Evolutionary conservation across 345 rosid species (phyloP), one percentile per base, ranked within the genome.

Genomic region (Turnera subulata): DNA sequence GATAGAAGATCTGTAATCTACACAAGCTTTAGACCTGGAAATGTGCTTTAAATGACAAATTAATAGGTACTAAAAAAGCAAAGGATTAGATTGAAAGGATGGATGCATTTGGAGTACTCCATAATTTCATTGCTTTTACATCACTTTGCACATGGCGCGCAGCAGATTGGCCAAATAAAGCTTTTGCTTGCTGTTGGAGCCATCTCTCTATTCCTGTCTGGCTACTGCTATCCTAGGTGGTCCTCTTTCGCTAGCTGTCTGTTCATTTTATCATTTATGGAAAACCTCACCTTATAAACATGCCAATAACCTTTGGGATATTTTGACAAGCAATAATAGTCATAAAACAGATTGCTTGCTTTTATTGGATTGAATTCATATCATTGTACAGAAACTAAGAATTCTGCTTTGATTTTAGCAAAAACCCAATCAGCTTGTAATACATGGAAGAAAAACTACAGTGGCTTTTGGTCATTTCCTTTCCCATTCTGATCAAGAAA

Each of bases 11-110:
- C 16, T 48, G 58, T 33, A 47, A 71, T 50, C 24, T 25, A 48
- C n/a, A 46, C 61, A 63, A 56, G 68, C 83, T 78, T 78, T 76
- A 76, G 75, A 76, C 75, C 84, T 76, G 84, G 81, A 76, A 52
- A 22, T 24, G n/a, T 22, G 47, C 50, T 25, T 55, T 40, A 70
- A 63, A 42, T 40, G 13, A 15, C 54, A 63, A 64, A 66, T 71
- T 61, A 57, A 55, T 69, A 33, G 75, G 46, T 58, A 46, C 69
- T 71, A 66, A 18, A 71, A 61, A 40, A 48, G 35, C 8, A 10
- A 32, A 48, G 25, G 46, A 44, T 45, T 48, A 56, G 62, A 56
- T 44, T 16, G 59, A 71, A 46, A 56, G 54, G 60, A 59, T 38
- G 65, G 44, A 11, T 21, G 18, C 21, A 49, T 52, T 46, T 65